phyloP scores from a whole-genome alignment of 73 alveolate genomes.

The Stentor coeruleus region DNA sequence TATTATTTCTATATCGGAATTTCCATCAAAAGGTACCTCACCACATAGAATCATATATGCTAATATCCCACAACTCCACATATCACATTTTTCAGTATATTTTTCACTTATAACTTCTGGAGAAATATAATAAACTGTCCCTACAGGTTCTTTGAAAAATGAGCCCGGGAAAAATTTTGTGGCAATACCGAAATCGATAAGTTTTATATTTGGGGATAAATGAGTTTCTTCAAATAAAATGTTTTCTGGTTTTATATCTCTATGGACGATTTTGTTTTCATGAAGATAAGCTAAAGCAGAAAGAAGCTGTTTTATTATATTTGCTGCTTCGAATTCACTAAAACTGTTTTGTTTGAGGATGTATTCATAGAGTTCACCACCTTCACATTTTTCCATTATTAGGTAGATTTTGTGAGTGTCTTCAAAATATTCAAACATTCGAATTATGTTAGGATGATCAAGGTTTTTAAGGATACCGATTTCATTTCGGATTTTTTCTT shows the following conservation, averaged over 20 bases:
- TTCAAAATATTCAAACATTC: no score
- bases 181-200: not conserved
- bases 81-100: not conserved
- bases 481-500: no score
- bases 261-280: not conserved
- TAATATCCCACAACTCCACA: not conserved
- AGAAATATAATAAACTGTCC: not conserved
- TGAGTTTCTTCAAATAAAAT: not conserved
- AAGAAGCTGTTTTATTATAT: not conserved
- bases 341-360: not conserved
- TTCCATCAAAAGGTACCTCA: not conserved
- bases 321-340: slow-evolving; percentile 12
- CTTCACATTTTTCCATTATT: slow-evolving; percentile 5
- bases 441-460: no score
- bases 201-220: not conserved
- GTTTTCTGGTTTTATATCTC: not conserved
- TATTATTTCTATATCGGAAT: no score
- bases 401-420: no score
- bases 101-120: not conserved
- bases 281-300: slow-evolving; percentile 6
- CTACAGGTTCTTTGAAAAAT: no score
- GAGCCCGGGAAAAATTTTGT: no score
- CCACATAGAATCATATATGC: not conserved
- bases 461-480: no score
- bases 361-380: slow-evolving; percentile 13